Evolutionary conservation across 164 flowering plant species (phyloP), one percentile per base, ranked within the genome.

Genomic region (Liriodendron chinense): DNA sequence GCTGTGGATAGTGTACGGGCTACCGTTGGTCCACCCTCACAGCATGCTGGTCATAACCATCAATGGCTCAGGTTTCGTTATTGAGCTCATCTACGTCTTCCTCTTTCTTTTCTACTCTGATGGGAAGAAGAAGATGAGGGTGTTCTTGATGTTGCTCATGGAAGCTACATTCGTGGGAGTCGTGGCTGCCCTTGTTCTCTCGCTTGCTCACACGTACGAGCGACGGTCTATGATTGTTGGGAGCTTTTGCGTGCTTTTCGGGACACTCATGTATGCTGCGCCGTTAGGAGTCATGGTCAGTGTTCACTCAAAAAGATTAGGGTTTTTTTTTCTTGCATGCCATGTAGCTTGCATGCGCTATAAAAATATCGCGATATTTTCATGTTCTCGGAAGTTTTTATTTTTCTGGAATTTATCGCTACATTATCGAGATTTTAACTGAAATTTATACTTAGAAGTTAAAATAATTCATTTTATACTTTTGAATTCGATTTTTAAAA

Each of bases 1-100:
- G 88, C 80, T 92, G 0, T 94, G 98, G 97, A 82, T 87, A 10
- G 70, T 90, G 49, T 93, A 94, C 76, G 98, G 95, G 0, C 78
- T 94, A 2, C 98, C 98, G 2, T 7, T 89, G 75, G 92, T 94
- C 68, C 88, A 85, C 79, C 94, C 93, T 0, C 71, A 90, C 59
- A 89, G 92, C 88, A 81, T 78, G 43, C 79, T 91, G 68, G 90
- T 94, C 26, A 47, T 86, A 62, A 91, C 97, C 76, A 85, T 92
- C 16, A 89, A 89, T 47, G 94, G 89, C 0, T 14, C 88, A 0
- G 98, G 98, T 0, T 73, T 78, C 14, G 77, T 80, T 18, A 89
- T 94, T 25, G 95, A 94, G 82, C 23, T 90, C 20, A 69, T 75
- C 1, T 94, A 84, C 78, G 68, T 92, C 2, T 0, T 83, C 5